These are phyloP conservation scores for Ophiostoma perfectum DNA, from an alignment of 2,329 filamentous ascomycete species.

Conservation along the genomic window DNA sequence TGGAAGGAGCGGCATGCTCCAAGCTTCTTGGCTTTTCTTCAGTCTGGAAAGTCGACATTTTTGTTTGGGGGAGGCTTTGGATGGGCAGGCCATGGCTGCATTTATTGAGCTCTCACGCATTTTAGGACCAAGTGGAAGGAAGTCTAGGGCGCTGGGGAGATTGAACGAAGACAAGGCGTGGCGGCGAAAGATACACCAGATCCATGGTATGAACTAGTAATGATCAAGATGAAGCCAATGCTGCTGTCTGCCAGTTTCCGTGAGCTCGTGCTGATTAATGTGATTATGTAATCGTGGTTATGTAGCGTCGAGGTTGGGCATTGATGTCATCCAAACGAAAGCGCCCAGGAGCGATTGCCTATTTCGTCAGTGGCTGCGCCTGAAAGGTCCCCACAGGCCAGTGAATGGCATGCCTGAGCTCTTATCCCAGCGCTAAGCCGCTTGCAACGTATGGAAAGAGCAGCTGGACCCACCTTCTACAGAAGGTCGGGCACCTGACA, in stretches of 20 bases:
- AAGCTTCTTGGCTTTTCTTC: neutral
- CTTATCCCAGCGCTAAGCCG: slow-evolving; percentile 13
- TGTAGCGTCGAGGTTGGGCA: neutral
- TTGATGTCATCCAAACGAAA: slow-evolving; percentile 4
- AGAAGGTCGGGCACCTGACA: neutral
- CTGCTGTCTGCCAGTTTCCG: neutral
- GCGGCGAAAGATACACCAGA: neutral
- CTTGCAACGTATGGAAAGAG: slow-evolving; percentile 13
- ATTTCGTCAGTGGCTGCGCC: slow-evolving; percentile 11
- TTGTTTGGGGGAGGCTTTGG: neutral
- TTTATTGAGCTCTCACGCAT: neutral
- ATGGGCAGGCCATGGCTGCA: neutral
- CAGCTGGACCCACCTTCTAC: slow-evolving; percentile 1
- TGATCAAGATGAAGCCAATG: neutral
- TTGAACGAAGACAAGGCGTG: neutral
- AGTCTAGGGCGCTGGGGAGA: neutral
- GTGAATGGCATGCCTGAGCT: neutral
- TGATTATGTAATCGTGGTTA: slow-evolving; percentile 9
- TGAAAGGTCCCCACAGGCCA: neutral
- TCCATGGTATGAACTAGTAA: slow-evolving; percentile 12
- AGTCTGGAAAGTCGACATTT: neutral
- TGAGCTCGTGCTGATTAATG: neutral
- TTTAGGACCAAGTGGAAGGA: neutral
- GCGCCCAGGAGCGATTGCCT: neutral
- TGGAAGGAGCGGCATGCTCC: neutral